Conservation (phyloP, 2,329 filamentous ascomycete species). For the Trichoderma koningii region DNA sequence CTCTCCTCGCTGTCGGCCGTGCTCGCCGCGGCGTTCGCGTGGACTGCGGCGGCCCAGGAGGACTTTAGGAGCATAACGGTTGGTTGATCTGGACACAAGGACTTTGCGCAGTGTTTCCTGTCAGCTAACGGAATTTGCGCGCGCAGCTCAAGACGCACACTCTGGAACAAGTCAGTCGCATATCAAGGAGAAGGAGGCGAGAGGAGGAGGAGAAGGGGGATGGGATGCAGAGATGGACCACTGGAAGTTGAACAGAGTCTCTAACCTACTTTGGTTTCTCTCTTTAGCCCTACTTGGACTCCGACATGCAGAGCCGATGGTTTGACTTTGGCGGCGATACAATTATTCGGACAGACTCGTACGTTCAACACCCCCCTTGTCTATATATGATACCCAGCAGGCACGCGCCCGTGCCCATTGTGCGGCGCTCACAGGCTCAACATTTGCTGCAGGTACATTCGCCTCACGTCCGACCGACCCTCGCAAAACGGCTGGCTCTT, state of each 20-base stretch:
- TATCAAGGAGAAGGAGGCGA: constrained; percentile 17
- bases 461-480: constrained; percentile 84
- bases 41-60: constrained; percentile 52
- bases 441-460: constrained; percentile 69
- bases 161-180: constrained; percentile 68
- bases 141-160: constrained; percentile 82
- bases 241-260: constrained; percentile 26
- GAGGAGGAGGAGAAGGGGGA: background rate
- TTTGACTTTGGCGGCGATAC: constrained; percentile 98
- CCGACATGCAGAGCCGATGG: constrained; percentile 97
- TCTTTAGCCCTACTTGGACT: constrained; percentile 87
- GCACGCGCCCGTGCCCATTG: background rate
- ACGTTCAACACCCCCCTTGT: constrained; percentile 39
- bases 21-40: constrained; percentile 54
- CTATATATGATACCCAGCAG: too few relatives aligned
- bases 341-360: constrained; percentile 73
- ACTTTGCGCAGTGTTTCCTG: background rate
- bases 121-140: constrained; percentile 7
- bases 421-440: constrained; percentile 10
- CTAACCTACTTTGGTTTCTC: background rate
- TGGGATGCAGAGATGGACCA: background rate
- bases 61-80: constrained; percentile 57
- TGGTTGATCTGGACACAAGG: constrained; percentile 32
- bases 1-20: constrained; percentile 50
- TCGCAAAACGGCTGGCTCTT: constrained; percentile 94